Percentiles rank a stretch among this genome's conserved stretches.
Evolutionary conservation across 352 stramenopile species (phyloP).

Genomic region (Phytophthora sp.): DNA sequence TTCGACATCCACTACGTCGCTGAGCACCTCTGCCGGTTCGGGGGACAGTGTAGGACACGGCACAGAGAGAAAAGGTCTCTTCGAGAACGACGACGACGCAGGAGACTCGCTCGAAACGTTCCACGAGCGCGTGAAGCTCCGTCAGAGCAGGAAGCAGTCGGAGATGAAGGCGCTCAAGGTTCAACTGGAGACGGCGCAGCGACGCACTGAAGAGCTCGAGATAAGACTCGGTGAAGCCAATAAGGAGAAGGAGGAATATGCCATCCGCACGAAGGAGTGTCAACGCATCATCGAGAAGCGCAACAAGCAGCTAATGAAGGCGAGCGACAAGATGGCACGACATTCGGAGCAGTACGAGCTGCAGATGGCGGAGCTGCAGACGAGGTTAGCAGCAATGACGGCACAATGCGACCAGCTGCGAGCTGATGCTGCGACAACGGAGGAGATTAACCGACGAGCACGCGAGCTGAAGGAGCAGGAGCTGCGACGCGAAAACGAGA

Average conservation of each 20-base stretch:
- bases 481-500: conserved; percentile 45
- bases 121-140: conserved; percentile 70
- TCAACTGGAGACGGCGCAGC: conserved; percentile 51
- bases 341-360: conserved; percentile 70
- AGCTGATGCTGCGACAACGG: conserved; percentile 23
- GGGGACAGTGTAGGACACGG: conserved; percentile 23
- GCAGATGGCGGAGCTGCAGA: conserved; percentile 53
- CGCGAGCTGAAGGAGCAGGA: conserved; percentile 49
- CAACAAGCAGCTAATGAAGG: conserved; percentile 87
- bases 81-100: conserved; percentile 76
- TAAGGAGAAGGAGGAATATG: conserved; percentile 67
- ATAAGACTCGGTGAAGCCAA: conserved; percentile 35
- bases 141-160: conserved; percentile 71
- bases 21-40: conserved; percentile 17
- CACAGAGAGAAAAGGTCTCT: conserved; percentile 67
- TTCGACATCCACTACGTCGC: conserved; percentile 33
- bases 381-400: conserved; percentile 40
- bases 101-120: conserved; percentile 76
- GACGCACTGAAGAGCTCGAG: conserved; percentile 42
- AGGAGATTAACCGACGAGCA: conserved; percentile 40
- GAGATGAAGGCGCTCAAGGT: conserved; percentile 57
- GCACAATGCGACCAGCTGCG: conserved; percentile 46
- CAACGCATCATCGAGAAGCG: conserved; percentile 87
- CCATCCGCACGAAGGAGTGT: conserved; percentile 80
- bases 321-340: conserved; percentile 70